A percentile compares a stretch with the other conserved stretches of the same genome.
These are phyloP conservation scores for Cladophialophora chaetospira DNA, from an alignment of 2,329 filamentous ascomycete genomes.

Conservation along the genomic window DNA sequence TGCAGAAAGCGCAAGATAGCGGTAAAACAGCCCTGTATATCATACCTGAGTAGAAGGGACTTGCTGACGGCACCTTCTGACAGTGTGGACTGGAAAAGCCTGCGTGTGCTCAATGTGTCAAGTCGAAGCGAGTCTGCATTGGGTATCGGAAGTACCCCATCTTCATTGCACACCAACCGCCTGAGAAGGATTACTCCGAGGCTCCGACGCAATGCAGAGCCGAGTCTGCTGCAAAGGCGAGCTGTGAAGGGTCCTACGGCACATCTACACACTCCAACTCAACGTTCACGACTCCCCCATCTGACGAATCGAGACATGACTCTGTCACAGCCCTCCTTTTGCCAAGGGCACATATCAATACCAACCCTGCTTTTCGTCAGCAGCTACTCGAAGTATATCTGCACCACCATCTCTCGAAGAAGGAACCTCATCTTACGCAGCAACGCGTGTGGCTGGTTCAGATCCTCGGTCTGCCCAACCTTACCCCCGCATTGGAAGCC, in stretches of 20 bases:
- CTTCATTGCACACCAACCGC: slow-evolving; percentile 34
- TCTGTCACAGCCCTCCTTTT: neutral
- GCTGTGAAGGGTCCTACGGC: neutral
- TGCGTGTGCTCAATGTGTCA: slow-evolving; percentile 36
- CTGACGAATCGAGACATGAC: neutral
- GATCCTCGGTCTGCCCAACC: slow-evolving; percentile 33
- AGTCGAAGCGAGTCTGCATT: slow-evolving; percentile 36
- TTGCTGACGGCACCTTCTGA: neutral
- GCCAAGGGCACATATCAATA: slow-evolving; percentile 14
- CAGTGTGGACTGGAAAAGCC: slow-evolving; percentile 39
- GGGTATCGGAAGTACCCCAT: slow-evolving; percentile 37
- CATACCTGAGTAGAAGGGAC: neutral
- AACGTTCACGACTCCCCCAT: neutral
- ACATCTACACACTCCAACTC: neutral
- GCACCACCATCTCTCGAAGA: slow-evolving; percentile 29
- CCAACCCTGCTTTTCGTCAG: slow-evolving; percentile 30
- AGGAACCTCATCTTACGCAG: slow-evolving; percentile 10
- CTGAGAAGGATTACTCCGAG: neutral
- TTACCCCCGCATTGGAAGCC: slow-evolving; percentile 36
- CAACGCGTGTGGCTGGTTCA: slow-evolving; percentile 36
- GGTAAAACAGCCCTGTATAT: slow-evolving; percentile 17
- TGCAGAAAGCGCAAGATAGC: slow-evolving; percentile 36
- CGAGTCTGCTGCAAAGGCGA: neutral
- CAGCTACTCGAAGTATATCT: slow-evolving; percentile 37
- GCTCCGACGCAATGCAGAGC: neutral